Evolutionary conservation across 129 eudicot species (phyloP).

Genomic region (Helianthus annuus): DNA sequence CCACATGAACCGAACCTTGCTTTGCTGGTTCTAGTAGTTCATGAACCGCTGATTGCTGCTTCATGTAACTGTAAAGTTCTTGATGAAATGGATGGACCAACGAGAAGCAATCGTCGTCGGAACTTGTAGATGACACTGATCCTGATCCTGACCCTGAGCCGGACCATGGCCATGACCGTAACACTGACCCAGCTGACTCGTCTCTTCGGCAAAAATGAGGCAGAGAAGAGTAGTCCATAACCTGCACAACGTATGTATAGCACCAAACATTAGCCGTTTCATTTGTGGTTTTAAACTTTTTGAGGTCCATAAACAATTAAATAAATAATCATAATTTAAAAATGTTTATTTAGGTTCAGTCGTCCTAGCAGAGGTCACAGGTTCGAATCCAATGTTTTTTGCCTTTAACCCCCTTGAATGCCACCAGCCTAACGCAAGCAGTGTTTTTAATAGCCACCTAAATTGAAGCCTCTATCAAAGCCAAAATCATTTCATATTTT

Average conservation of each 20-base stretch:
- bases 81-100: slow-evolving; percentile 72
- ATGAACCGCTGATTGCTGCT: slow-evolving; percentile 41
- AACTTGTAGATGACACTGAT: slow-evolving; percentile 26
- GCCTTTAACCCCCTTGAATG: no score
- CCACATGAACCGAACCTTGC: slow-evolving; percentile 69
- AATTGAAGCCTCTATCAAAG: no score
- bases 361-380: no score
- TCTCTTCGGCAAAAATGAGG: slow-evolving; percentile 69
- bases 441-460: no score
- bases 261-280: not conserved
- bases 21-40: slow-evolving; percentile 41
- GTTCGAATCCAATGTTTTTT: no score
- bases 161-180: not conserved
- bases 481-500: no score
- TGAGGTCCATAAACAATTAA: no score
- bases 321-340: no score
- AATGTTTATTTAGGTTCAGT: no score
- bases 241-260: slow-evolving; percentile 29
- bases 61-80: slow-evolving; percentile 63
- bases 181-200: slow-evolving; percentile 8
- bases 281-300: no score
- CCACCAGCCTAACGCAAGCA: no score
- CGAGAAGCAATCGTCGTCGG: slow-evolving; percentile 42
- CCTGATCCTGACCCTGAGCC: slow-evolving; percentile 38
- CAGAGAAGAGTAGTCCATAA: slow-evolving; percentile 66